Evolutionary conservation across 805 yeast genomes (phyloP).

Genomic region (Starmerella etchellsii): DNA sequence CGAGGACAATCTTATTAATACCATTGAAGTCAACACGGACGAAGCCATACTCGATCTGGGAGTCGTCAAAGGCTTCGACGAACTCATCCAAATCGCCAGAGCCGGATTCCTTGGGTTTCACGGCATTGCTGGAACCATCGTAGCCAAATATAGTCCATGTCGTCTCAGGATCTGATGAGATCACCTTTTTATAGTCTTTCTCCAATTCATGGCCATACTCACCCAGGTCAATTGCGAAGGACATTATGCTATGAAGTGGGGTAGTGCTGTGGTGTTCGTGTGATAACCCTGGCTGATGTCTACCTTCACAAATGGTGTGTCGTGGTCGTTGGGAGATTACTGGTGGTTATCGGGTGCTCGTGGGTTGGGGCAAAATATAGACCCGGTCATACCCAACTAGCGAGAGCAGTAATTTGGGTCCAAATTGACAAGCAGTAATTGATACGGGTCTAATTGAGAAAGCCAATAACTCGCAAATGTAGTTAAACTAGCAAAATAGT

Average conservation of each 20-base stretch:
- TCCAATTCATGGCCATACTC: slow-evolving; percentile 67
- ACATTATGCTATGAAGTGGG: slow-evolving; percentile 19
- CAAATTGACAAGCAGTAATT: no score
- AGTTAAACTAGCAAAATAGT: no score
- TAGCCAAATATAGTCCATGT: slow-evolving; percentile 77
- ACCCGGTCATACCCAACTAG: no score
- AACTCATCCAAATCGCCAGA: slow-evolving; percentile 63
- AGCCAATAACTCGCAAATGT: no score
- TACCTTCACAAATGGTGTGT: no score
- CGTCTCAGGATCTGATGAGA: slow-evolving; percentile 55
- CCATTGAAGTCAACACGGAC: slow-evolving; percentile 81
- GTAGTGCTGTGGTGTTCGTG: no score
- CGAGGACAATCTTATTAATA: slow-evolving; percentile 67
- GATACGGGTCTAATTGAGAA: no score
- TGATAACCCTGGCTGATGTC: no score
- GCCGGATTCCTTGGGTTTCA: slow-evolving; percentile 36
- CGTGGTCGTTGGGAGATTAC: not conserved
- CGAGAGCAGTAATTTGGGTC: no score
- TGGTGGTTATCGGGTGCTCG: not conserved
- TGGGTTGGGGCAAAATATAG: no score
- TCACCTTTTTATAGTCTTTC: slow-evolving; percentile 61
- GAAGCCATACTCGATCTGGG: slow-evolving; percentile 80
- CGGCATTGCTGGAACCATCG: slow-evolving; percentile 37
- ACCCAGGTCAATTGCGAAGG: slow-evolving; percentile 38
- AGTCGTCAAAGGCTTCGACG: slow-evolving; percentile 69